These are phyloP conservation scores for Ampelocalamus luodianensis DNA, from an alignment of 176 grass and related monocot genomes.

Conservation along the genomic window DNA sequence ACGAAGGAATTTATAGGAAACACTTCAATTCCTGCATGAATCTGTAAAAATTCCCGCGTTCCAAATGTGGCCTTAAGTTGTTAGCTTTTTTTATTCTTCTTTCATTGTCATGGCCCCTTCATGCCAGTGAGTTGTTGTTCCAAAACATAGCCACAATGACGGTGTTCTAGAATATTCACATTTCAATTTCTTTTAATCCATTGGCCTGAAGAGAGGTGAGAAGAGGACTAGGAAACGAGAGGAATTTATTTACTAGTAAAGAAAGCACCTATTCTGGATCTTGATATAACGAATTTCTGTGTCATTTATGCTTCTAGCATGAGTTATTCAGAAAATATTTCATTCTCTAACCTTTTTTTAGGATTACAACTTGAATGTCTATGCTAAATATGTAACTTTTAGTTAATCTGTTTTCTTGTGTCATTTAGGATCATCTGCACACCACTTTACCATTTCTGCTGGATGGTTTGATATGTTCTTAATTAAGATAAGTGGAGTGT, in stretches of 20 bases:
- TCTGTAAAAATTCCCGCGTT: neutral
- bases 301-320: neutral
- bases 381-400: neutral
- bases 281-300: neutral
- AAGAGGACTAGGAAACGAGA: neutral
- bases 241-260: slow-evolving; percentile 17
- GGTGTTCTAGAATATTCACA: neutral
- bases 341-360: neutral
- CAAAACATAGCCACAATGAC: neutral
- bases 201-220: slow-evolving; percentile 7
- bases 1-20: neutral
- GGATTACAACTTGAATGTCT: neutral
- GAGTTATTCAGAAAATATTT: neutral
- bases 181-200: slow-evolving; percentile 2
- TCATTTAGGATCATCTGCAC: neutral
- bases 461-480: neutral
- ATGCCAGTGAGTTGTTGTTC: neutral
- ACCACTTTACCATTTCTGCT: neutral
- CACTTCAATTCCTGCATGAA: neutral
- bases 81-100: neutral
- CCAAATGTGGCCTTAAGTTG: neutral
- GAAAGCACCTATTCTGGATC: neutral
- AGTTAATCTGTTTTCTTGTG: neutral
- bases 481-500: neutral
- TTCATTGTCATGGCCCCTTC: neutral